Base-by-base conservation (phyloP, 2,329 filamentous ascomycete genomes). In the Aspergillus tanneri region DNA sequence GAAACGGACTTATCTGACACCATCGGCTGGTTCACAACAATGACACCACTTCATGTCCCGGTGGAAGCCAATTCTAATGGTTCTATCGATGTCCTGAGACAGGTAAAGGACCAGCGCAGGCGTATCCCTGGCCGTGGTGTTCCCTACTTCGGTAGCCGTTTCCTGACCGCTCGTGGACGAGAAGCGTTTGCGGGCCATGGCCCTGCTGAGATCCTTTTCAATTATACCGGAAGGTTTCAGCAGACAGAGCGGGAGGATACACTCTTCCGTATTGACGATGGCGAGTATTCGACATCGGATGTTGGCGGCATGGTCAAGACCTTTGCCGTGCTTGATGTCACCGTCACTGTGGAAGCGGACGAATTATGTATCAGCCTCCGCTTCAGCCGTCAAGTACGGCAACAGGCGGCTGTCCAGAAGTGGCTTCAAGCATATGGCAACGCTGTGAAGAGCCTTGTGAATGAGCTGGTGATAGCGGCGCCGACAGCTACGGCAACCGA, bases 191-290 rank as follows among this genome's bases (percentile, higher is more conserved):
- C 39, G 5, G 21, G 21, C 12, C 43, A 55, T 18, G 47, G 40
- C 38, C 57, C 51, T 7, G 52, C 56, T 45, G 60, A 62, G 39
- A 55, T 62, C 23, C 9, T 53, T 2, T 61, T 62, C 27, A 62
- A 62, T 23, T 62, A 62, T 10, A 28, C 49, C 5, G 60, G 59
- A 2, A 47, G 54, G 3, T 57, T 53, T 25, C 58, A 59, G 25
- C 51, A 56, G 16, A 35, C 52, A 2, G 51, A 60, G 32, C 39
- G 47, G 27, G 27, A 30, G 7, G 27, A n/a, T 5, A n/a, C 27
- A 12, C 27, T 30, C 10, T 12, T 30, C 27, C 10, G 27, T 4
- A 10, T n/a, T 12, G n/a, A 10, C 27, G 7, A 12, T 12, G 7
- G 11, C 27, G 11, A 10, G 14, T 10, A 30, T 30, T 5, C 5